These are phyloP conservation scores for Eleusine indica DNA, from an alignment of 176 grass and related monocot genomes.

Conservation along the genomic window DNA sequence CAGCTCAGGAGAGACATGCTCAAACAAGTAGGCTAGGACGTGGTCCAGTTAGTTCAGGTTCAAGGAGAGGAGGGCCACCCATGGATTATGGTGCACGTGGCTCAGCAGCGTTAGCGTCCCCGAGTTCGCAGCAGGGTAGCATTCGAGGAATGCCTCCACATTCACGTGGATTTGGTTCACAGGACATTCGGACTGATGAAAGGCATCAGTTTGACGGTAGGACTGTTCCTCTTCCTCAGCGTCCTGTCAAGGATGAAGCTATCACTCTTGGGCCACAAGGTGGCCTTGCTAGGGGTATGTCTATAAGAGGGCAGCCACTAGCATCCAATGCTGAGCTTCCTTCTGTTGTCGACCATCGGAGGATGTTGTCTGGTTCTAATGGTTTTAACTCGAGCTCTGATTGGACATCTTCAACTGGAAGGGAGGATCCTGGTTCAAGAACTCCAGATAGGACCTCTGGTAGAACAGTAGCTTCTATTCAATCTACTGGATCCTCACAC, in stretches of 20 bases:
- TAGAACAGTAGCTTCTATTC: conserved; percentile 41
- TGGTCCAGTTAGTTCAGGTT: conserved; percentile 58
- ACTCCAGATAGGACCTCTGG: conserved; percentile 48
- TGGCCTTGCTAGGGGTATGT: conserved; percentile 84
- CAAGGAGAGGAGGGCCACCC: conserved; percentile 59
- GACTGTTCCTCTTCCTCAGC: conserved; percentile 74
- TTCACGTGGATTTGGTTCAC: conserved; percentile 53
- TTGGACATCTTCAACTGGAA: conserved; percentile 41
- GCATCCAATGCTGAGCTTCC: conserved; percentile 51
- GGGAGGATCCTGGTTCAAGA: conserved; percentile 48
- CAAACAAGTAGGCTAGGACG: conserved; percentile 76
- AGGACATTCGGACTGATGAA: conserved; percentile 78
- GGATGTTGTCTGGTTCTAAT: conserved; percentile 54
- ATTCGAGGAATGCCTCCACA: conserved; percentile 61
- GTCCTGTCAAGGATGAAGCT: conserved; percentile 61
- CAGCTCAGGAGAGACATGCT: conserved; percentile 89
- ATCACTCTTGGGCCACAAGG: conserved; percentile 90
- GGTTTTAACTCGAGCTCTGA: conserved; percentile 50
- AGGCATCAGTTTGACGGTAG: conserved; percentile 66
- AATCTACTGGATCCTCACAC: conserved; percentile 55
- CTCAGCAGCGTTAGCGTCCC: conserved; percentile 49
- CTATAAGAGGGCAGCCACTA: conserved; percentile 68
- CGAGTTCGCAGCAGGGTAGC: conserved; percentile 67
- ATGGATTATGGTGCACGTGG: conserved; percentile 65
- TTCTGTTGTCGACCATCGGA: conserved; percentile 57